Evolutionary conservation across 345 rosid genomes (phyloP), one percentile per base, ranked within the genome.

Genomic region (Populus deltoides): DNA sequence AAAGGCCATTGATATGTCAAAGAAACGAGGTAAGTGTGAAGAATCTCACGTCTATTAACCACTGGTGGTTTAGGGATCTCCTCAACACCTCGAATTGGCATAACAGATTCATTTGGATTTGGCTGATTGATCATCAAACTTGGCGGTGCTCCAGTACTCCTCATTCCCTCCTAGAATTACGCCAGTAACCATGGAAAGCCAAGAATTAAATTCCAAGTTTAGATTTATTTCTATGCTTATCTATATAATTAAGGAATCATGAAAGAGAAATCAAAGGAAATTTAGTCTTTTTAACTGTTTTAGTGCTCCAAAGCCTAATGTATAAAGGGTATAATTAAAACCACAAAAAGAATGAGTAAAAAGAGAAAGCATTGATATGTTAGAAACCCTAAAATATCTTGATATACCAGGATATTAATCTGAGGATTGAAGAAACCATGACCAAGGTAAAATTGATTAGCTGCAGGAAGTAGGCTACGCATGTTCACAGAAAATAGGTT

Each of bases 401-500:
- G 25, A 35, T 68, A 11, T 25, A 55, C 71, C 62, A 72, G 25
- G 36, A 92, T 84, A 81, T 92, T 92, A 33, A 33, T 5, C 78
- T 88, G 99, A 25, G 97, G 87, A 76, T 84, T 84, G 76, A 86
- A 96, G 93, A 88, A 92, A 78, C 88, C 72, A 75, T 90, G 97
- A 36, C 92, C 90, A 8, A 86, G 86, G 62, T 96, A 96, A 75
- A 90, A 89, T 87, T 91, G 97, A 83, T 90, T 92, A 20, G 93
- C 83, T 0, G 94, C 81, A 36, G 98, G 97, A 74, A 90, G 88
- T 31, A 83, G 75, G 68, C 90, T 84, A 17, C 94, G 86, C 94
- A 89, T 92, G 89, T 85, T 91, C 75, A 90, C 97, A 5, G 98
- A 90, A 74, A 97, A 85, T 68, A 97, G 97, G 81, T 89, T 92